phyloP scores from a whole-genome alignment of 1,139 yeast genomes.

The Suhomyces yuchorum region DNA sequence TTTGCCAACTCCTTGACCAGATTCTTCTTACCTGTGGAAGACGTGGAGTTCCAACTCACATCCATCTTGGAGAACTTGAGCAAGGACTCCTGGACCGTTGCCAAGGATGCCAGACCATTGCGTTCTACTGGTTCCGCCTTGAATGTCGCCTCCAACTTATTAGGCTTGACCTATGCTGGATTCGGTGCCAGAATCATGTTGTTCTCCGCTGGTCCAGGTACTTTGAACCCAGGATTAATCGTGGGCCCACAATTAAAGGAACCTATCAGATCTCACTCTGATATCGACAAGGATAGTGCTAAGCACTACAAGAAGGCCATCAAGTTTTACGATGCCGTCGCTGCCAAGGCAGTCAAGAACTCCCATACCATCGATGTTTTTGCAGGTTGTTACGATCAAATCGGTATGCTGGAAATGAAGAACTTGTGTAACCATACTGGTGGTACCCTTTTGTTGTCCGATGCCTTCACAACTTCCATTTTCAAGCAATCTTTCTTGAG shows the following conservation, averaged over 20 bases:
- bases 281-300: conserved; percentile 84
- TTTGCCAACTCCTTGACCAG: conserved; percentile 58
- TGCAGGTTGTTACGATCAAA: conserved; percentile 98
- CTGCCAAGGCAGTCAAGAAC: conserved; percentile 71
- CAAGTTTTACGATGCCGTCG: conserved; percentile 79
- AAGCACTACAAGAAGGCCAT: conserved; percentile 90
- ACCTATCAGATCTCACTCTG: conserved; percentile 96
- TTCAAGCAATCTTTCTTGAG: conserved; percentile 93
- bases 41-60: conserved; percentile 85
- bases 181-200: conserved; percentile 89
- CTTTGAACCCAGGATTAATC: conserved; percentile 92
- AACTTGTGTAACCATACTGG: conserved; percentile 87
- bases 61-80: conserved; percentile 76
- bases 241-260: conserved; percentile 91
- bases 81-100: conserved; percentile 91
- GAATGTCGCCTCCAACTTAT: conserved; percentile 77
- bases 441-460: conserved; percentile 87
- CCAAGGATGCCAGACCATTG: conserved; percentile 82
- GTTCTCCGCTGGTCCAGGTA: conserved; percentile 94
- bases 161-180: conserved; percentile 86
- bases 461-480: conserved; percentile 95
- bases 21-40: conserved; percentile 82
- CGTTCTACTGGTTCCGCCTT: conserved; percentile 95
- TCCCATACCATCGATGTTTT: conserved; percentile 91
- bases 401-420: conserved; percentile 97